Conservation (phyloP, 345 rosid species). For the Kandelia obovata region DNA sequence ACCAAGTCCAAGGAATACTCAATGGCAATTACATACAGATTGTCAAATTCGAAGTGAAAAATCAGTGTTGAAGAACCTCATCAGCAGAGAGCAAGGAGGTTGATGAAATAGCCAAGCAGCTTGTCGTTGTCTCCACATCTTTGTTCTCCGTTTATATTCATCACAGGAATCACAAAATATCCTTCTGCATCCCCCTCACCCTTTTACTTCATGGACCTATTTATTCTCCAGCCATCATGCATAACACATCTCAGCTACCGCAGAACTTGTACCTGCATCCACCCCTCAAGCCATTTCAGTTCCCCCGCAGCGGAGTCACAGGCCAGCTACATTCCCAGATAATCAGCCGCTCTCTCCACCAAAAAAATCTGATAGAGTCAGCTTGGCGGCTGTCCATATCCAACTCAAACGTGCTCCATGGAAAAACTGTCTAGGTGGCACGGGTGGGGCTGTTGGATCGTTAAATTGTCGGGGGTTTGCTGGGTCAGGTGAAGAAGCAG, state of each 20-base stretch:
- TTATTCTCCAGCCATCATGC: conserved; percentile 55
- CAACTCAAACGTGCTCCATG: too few relatives aligned
- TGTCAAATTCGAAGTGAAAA: neutral
- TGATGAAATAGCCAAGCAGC: conserved; percentile 65
- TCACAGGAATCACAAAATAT: conserved; percentile 42
- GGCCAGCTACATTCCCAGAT: too few relatives aligned
- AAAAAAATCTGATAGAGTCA: too few relatives aligned
- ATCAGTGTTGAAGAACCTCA: conserved; percentile 36
- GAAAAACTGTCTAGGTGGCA: conserved; percentile 36
- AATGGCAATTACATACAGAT: neutral
- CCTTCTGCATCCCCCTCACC: conserved; percentile 22
- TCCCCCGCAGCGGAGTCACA: too few relatives aligned
- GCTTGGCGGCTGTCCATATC: too few relatives aligned
- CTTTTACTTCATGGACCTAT: conserved; percentile 33
- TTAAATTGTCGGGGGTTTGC: conserved; percentile 5
- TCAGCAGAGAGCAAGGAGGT: conserved; percentile 55
- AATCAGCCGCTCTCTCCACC: too few relatives aligned
- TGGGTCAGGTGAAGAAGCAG: conserved; percentile 6
- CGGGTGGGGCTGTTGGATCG: conserved; percentile 18
- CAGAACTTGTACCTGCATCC: conserved; percentile 53
- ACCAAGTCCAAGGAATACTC: too few relatives aligned
- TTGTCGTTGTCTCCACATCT: conserved; percentile 55
- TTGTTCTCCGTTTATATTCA: conserved; percentile 45
- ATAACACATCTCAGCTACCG: conserved; percentile 60
- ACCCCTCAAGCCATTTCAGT: neutral